phyloP scores from a whole-genome alignment of 495 filamentous ascomycete genomes.

The Cudoniella acicularis region DNA sequence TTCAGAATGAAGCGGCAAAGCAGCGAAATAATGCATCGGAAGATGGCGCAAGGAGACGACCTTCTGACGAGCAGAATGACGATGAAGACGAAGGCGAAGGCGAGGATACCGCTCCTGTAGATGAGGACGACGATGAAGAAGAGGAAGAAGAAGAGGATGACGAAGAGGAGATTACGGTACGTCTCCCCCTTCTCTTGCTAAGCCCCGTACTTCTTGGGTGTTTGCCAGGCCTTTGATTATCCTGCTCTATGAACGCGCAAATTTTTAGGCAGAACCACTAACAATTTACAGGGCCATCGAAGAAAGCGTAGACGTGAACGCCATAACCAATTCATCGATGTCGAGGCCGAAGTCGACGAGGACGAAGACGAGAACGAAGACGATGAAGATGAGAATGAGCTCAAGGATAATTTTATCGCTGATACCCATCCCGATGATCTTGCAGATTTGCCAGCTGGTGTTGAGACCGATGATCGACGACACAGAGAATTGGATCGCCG shows the following conservation, averaged over 20 bases:
- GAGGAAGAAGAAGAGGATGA: slow-evolving; percentile 52
- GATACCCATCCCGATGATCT: slow-evolving; percentile 89
- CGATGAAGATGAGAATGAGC: slow-evolving; percentile 81
- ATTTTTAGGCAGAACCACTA: slow-evolving; percentile 12
- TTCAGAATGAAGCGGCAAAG: slow-evolving; percentile 22
- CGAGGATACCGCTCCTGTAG: slow-evolving; percentile 18
- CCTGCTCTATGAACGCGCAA: no score
- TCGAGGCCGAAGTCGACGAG: slow-evolving; percentile 93
- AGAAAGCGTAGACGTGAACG: slow-evolving; percentile 70
- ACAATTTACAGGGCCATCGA: slow-evolving; percentile 57
- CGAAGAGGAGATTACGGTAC: slow-evolving; percentile 56
- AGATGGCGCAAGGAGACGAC: slow-evolving; percentile 4
- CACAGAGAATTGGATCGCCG: slow-evolving; percentile 93
- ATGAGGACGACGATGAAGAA: slow-evolving; percentile 43
- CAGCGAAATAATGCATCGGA: slow-evolving; percentile 20
- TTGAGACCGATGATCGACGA: slow-evolving; percentile 81
- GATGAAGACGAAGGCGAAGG: slow-evolving; percentile 22
- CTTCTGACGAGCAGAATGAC: background rate
- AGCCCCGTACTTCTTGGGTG: no score
- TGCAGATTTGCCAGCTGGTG: slow-evolving; percentile 72
- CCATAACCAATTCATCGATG: slow-evolving; percentile 84
- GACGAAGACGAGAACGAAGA: slow-evolving; percentile 87
- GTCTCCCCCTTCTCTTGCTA: slow-evolving; percentile 10
- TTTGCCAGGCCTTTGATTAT: no score
- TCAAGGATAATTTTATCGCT: slow-evolving; percentile 74